Base-by-base conservation (phyloP, 2,329 filamentous ascomycete genomes). In the Sclerotinia subarctica region DNA sequence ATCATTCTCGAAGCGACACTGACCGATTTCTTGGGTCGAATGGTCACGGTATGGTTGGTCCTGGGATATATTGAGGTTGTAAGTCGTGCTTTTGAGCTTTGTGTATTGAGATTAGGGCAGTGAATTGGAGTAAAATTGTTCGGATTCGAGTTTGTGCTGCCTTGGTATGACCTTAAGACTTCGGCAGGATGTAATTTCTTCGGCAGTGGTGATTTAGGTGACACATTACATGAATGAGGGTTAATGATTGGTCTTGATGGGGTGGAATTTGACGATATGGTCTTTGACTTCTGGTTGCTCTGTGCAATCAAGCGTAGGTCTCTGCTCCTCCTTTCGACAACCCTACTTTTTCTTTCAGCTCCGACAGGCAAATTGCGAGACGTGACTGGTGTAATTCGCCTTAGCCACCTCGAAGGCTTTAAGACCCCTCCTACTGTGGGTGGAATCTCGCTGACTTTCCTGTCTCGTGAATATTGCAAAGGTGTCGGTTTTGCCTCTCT, bases 1-100 rank as follows among this genome's bases (percentile, higher is more conserved):
- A 63, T 63, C 46, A 63, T 51, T 63, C 59, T 38, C 19, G 59
- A 63, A 26, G 59, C 59, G n/a, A 51, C 59, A 63, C 13, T 13
- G 11, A 38, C n/a, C 21, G 46, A 38, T 19, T 21, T 51, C 47
- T 63, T 51, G 32, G 59, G 46, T 63, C 59, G 47, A 19, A 17
- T 38, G 13, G n/a, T 21, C 15, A 29, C 2, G 10, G n/a, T 2
- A 21, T 15, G 29, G 8, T 7, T 63, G 17, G 2, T 26, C 11
- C 3, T 26, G n/a, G 46, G 32, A 7, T 17, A 19, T 1, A 21
- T 7, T 26, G 32, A 26, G 8, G 46, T 38, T 7, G 46, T 38
- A 11, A 63, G 46, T 15, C 32, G 59, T 51, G 29, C n/a, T n/a
- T 63, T 38, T 35, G 46, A 13, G 8, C 24, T 51, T 38, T 51